Base-by-base conservation (phyloP, 331 rosid species). In the Quercus lobata region DNA sequence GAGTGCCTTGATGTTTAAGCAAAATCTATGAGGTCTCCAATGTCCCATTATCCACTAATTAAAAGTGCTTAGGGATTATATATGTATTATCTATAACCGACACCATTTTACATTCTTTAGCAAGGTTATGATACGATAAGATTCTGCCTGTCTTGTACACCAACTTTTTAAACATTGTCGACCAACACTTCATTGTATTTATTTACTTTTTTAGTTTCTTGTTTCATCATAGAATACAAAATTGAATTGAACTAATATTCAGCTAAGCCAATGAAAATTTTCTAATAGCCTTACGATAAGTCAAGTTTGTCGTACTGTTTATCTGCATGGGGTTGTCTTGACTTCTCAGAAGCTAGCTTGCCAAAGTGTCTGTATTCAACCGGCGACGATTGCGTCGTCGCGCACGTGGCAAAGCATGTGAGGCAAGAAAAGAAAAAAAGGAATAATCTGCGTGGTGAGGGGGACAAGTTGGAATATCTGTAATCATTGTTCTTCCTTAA, bases 1-100 rank as follows among this genome's bases (percentile, higher is more conserved):
- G 61, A 71, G 75, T 80, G 83, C 61, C 91, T 86, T 91, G 84
- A 65, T 52, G 83, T 73, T 76, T 80, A 87, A 82, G 91, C 85
- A 86, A 90, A 34, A 85, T 65, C 75, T 68, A 72, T 58, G 71
- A 78, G 81, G 84, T 62, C 87, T 62, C 87, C 85, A 76, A 49
- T 74, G 55, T 83, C 82, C 74, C 81, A 80, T 78, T 85, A 86
- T 83, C 80, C 88, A 79, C 70, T 25, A 37, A 55, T 80, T 60
- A 63, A 82, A 83, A 62, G 76, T 76, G 55, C 68, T 76, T 52
- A 73, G 32, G 81, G 83, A 66, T 75, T 83, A 80, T 80, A 72
- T 34, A 4, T 54, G 58, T 46, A 76, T 71, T 55, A 34, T 54
- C 70, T 62, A 32, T 25, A 81, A 63, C 76, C 75, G 78, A 76